A percentile compares a stretch with the other conserved stretches of the same genome.
Evolutionary conservation across 768 basidiomycete species (phyloP).

Genomic region (Lactarius akahatsu): DNA sequence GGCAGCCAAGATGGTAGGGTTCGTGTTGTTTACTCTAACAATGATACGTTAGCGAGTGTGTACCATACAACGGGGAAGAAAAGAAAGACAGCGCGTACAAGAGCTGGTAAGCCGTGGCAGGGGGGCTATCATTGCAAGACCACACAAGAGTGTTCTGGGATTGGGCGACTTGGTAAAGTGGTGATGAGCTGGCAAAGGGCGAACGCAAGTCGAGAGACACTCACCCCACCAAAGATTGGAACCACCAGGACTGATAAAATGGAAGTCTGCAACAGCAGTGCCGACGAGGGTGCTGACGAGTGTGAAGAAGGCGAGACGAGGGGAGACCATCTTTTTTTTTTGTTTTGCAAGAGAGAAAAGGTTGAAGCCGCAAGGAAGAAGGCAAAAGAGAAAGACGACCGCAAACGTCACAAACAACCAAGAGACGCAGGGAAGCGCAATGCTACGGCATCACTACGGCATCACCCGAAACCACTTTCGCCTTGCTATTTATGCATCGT

Average conservation of each 20-base stretch:
- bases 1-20: constrained; percentile 40
- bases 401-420: not conserved
- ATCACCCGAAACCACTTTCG: constrained; percentile 5
- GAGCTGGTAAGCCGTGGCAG: constrained; percentile 38
- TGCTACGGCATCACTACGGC: constrained; percentile 10
- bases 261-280: constrained; percentile 43
- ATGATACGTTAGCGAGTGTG: constrained; percentile 22
- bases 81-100: constrained; percentile 9
- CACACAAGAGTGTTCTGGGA: constrained; percentile 59
- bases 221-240: constrained; percentile 60
- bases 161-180: constrained; percentile 46
- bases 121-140: constrained; percentile 47
- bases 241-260: constrained; percentile 46
- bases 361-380: constrained; percentile 8
- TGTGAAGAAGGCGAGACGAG: constrained; percentile 36
- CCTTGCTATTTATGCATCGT: constrained; percentile 53
- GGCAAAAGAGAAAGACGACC: constrained; percentile 12
- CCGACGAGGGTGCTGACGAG: constrained; percentile 42
- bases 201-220: constrained; percentile 31
- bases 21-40: constrained; percentile 46
- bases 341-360: not conserved
- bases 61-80: constrained; percentile 10
- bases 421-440: not conserved
- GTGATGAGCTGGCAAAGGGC: constrained; percentile 7
- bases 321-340: constrained; percentile 36